Base-by-base conservation (phyloP, 2,329 filamentous ascomycete species). In the Delphinella strobiligena region DNA sequence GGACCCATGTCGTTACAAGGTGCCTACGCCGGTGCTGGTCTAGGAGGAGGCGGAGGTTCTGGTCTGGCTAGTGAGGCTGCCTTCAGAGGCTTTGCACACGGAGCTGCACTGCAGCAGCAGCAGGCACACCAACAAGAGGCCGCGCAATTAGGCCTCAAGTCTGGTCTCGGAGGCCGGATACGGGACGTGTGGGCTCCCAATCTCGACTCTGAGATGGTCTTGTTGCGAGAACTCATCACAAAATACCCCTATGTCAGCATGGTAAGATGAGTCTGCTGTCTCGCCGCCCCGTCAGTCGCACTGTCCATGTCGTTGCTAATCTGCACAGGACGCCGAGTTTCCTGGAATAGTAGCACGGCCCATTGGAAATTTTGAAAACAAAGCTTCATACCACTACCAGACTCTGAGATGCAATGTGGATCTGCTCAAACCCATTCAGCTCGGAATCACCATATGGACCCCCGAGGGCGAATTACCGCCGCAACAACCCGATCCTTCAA, bases 371-470 rank as follows among this genome's bases (percentile, higher is more conserved):
- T 98, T 98, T 61, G 54, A 55, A 30, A 91, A 84, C 43, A 96
- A 95, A 66, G 91, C 87, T 49, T 89, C 95, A 54, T 98, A 98
- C 58, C 91, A 98, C 60, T 98, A 98, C 64, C 91, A 98, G 68
- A 96, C 89, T 45, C 72, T 98, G 34, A 83, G 91, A 45, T 93
- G 87, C 52, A 98, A 98, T 58, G 91, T 98, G 54, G 91, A 98
- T 58, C 78, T 98, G 55, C 75, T 98, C 54, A 95, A 93, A 61
- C 88, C 96, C 50, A 96, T 98, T 48, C 91, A 98, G 60, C 81
- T 98, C 42, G 91, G 91, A 43, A 81, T 98, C 51, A 93, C 89
- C 3, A 69, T 98, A 12, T 96, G 95, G 67, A 88, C 86, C 47
- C 74, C 87, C 44, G 81, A 94, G 45, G 91, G 91, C 44, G 85